Evolutionary conservation across 805 yeast species (phyloP).

Genomic region (Wickerhamiella bombiphila): DNA sequence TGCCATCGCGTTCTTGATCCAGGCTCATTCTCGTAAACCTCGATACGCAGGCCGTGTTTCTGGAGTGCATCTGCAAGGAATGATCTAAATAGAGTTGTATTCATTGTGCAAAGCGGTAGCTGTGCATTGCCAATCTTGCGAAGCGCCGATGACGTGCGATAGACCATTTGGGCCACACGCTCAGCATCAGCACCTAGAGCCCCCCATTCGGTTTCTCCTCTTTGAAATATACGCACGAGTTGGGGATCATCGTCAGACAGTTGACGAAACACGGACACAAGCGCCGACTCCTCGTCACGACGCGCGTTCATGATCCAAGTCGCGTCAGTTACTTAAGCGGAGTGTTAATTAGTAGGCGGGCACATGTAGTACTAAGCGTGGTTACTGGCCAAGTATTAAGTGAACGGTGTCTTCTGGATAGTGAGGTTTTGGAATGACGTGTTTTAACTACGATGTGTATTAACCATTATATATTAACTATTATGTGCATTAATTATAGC

Average conservation of each 20-base stretch:
- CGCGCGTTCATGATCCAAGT: not conserved
- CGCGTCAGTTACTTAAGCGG: too few relatives aligned
- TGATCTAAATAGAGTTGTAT: slow-evolving; percentile 55
- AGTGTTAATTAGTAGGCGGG: too few relatives aligned
- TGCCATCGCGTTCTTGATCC: slow-evolving; percentile 34
- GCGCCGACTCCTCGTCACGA: slow-evolving; percentile 29
- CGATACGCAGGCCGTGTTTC: slow-evolving; percentile 61
- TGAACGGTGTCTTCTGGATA: too few relatives aligned
- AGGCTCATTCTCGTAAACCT: slow-evolving; percentile 48
- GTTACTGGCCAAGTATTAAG: too few relatives aligned
- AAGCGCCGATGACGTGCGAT: slow-evolving; percentile 68
- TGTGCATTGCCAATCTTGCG: slow-evolving; percentile 30
- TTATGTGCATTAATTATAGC: not conserved
- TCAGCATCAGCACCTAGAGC: slow-evolving; percentile 64
- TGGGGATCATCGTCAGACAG: slow-evolving; percentile 13
- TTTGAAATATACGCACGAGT: slow-evolving; percentile 56
- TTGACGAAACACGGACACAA: slow-evolving; percentile 18
- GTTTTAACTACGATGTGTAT: too few relatives aligned
- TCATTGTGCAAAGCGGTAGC: slow-evolving; percentile 42
- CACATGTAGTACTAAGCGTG: too few relatives aligned
- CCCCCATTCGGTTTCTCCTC: slow-evolving; percentile 59
- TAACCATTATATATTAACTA: not conserved
- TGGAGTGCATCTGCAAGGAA: slow-evolving; percentile 53
- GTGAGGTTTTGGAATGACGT: too few relatives aligned
- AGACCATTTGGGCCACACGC: slow-evolving; percentile 68